phyloP scores from a whole-genome alignment of 805 yeast species.

The Kodamaea jinghongensis region DNA sequence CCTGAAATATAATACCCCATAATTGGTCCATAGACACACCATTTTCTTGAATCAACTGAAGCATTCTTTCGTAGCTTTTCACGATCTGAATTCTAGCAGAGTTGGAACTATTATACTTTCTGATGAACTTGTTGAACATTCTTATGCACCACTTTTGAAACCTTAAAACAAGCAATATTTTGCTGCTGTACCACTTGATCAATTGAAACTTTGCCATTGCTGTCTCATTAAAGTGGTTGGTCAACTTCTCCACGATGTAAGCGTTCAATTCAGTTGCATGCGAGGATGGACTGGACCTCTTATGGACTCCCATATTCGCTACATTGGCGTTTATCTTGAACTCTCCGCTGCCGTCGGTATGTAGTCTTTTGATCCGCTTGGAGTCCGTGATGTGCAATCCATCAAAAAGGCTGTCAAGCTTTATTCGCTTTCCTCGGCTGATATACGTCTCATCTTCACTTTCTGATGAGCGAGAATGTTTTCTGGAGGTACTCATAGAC shows the following conservation, averaged over 20 bases:
- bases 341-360: slow-evolving; percentile 11
- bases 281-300: neutral
- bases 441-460: slow-evolving; percentile 4
- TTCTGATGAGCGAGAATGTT: slow-evolving; percentile 9
- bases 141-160: slow-evolving; percentile 37
- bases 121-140: slow-evolving; percentile 34
- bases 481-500: slow-evolving; percentile 5
- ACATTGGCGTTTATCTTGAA: slow-evolving; percentile 3
- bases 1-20: slow-evolving; percentile 23
- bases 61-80: slow-evolving; percentile 21
- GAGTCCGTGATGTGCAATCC: slow-evolving; percentile 17
- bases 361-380: slow-evolving; percentile 7
- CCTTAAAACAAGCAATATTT: slow-evolving; percentile 22
- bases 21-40: slow-evolving; percentile 22
- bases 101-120: slow-evolving; percentile 21
- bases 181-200: slow-evolving; percentile 25
- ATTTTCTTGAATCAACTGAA: slow-evolving; percentile 21
- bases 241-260: slow-evolving; percentile 23
- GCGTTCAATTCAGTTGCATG: slow-evolving; percentile 5
- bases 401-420: slow-evolving; percentile 29
- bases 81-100: slow-evolving; percentile 15
- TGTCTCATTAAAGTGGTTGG: slow-evolving; percentile 20
- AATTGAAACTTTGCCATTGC: slow-evolving; percentile 19
- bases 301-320: neutral
- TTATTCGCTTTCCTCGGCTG: slow-evolving; percentile 24